These are phyloP conservation scores for Hypholoma sublateritium DNA, from an alignment of 768 basidiomycete species.

Conservation along the genomic window DNA sequence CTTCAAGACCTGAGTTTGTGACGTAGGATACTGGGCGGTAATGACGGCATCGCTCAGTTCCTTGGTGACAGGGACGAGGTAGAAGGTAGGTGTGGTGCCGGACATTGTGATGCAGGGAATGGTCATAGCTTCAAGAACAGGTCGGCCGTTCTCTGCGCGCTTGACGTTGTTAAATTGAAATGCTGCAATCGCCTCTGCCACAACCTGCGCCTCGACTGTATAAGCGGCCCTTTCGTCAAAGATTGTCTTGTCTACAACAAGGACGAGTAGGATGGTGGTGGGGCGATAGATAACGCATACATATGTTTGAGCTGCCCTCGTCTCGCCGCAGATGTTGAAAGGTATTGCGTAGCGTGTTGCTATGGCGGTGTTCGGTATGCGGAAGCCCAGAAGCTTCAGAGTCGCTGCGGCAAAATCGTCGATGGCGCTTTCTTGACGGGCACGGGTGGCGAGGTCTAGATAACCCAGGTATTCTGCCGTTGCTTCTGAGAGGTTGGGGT, in stretches of 20 bases:
- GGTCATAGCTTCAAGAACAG: constrained; percentile 23
- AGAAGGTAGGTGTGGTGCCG: constrained; percentile 34
- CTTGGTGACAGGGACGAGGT: constrained; percentile 32
- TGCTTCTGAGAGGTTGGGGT: constrained; percentile 17
- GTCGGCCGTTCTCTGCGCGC: constrained; percentile 15
- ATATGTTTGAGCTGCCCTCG: constrained; percentile 20
- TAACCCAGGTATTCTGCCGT: constrained; percentile 20
- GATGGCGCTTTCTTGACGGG: constrained; percentile 18
- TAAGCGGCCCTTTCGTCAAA: constrained; percentile 15
- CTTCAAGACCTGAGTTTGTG: constrained; percentile 24
- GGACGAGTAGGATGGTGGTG: constrained; percentile 24
- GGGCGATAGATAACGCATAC: constrained; percentile 27
- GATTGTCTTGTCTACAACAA: constrained; percentile 20
- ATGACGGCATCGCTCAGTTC: constrained; percentile 28
- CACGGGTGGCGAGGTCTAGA: constrained; percentile 20
- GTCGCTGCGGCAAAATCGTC: constrained; percentile 24
- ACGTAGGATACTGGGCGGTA: constrained; percentile 18
- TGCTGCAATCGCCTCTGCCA: constrained; percentile 30
- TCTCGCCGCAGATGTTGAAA: constrained; percentile 28
- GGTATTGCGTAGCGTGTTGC: constrained; percentile 22
- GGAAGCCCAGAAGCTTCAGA: constrained; percentile 24
- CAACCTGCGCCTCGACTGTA: constrained; percentile 19
- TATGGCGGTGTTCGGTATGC: constrained; percentile 5
- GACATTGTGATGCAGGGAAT: constrained; percentile 34
- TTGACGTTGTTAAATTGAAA: constrained; percentile 30